Evolutionary conservation across 2,329 filamentous ascomycete species (phyloP).

Genomic region (Fusarium domesticum): DNA sequence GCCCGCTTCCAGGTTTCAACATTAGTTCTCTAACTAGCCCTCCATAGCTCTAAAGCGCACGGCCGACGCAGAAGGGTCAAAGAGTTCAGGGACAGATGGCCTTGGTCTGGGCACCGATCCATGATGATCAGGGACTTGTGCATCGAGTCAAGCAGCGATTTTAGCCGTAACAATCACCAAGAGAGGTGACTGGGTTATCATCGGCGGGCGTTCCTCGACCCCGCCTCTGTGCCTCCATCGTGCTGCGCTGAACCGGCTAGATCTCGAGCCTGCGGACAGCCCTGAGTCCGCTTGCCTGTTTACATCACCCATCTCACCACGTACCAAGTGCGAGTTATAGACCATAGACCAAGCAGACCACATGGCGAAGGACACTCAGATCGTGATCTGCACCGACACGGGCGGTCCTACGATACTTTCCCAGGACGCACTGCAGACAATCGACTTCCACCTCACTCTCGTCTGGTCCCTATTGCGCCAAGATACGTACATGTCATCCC

Average conservation of each 20-base stretch:
- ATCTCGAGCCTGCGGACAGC: constrained; percentile 17
- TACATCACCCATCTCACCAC: constrained; percentile 20
- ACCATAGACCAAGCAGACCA: constrained; percentile 25
- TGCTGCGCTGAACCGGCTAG: constrained; percentile 17
- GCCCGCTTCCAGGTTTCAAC: not conserved
- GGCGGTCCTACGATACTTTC: constrained; percentile 18
- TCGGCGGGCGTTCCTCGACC: constrained; percentile 4
- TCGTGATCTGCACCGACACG: constrained; percentile 31
- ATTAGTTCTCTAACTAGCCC: not conserved
- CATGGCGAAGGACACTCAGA: constrained; percentile 20
- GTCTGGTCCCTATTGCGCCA: too few species aligned
- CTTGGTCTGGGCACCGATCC: constrained; percentile 8
- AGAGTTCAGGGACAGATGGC: not conserved
- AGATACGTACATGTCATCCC: constrained; percentile 23
- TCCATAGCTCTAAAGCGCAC: not conserved
- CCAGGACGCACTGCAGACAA: constrained; percentile 12
- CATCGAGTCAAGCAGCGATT: constrained; percentile 20
- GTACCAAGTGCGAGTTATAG: constrained; percentile 25
- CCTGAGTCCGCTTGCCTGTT: constrained; percentile 9
- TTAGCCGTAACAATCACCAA: constrained; percentile 7
- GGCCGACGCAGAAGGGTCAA: not conserved
- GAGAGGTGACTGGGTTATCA: constrained; percentile 4
- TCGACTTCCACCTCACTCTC: constrained; percentile 16
- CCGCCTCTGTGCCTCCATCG: constrained; percentile 11
- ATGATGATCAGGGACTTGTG: constrained; percentile 9